Base-by-base conservation (phyloP, 73 alveolate species). In the Paramecium octaurelia region DNA sequence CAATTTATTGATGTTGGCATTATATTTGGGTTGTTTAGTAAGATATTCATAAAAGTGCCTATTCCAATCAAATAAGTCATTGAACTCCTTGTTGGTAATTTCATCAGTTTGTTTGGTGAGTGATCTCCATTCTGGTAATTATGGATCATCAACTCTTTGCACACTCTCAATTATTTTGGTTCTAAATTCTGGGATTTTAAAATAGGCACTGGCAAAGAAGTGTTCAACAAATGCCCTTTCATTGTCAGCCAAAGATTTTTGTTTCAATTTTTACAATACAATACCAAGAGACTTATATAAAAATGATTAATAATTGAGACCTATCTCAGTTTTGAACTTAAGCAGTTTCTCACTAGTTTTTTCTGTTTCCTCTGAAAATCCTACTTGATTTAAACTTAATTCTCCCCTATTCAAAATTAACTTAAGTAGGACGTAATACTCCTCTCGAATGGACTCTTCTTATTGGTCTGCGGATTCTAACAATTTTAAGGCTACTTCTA, bases 181-280 rank as follows among this genome's bases (percentile, higher is more conserved):
- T 71, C 91, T 70, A 73, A 93, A 93, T 54, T 93, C 93, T 18
- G 96, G 96, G 1, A 93, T 84, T 36, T 93, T 92, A 94, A 97
- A 97, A 86, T 92, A 97, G 20, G 97, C 93, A 43, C 96, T 70
- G 4, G 98, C 97, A 20, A 96, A 75, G 43, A 85, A 83, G 31
- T 50, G 43, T 58, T 94, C 97, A 4, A 97, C 96, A 83, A 94
- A 97, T 18, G 95, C 83, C 44, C 97, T 57, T 84, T 94, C 97
- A 80, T 95, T 94, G 43, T 95, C 95, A 70, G 94, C 97, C 24
- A 97, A 93, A 6, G 96, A 96, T 92, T 97, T 97, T 89, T 92
- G 84, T 31, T 86, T 93, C 36, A 97, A 92, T 75, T 96, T 96
- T 58, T 94, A 93, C 8, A 97, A 86, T 23, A 95, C 95, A 64